Conservation (phyloP, 2,329 filamentous ascomycete genomes). For the Lizonia empirigonia region DNA sequence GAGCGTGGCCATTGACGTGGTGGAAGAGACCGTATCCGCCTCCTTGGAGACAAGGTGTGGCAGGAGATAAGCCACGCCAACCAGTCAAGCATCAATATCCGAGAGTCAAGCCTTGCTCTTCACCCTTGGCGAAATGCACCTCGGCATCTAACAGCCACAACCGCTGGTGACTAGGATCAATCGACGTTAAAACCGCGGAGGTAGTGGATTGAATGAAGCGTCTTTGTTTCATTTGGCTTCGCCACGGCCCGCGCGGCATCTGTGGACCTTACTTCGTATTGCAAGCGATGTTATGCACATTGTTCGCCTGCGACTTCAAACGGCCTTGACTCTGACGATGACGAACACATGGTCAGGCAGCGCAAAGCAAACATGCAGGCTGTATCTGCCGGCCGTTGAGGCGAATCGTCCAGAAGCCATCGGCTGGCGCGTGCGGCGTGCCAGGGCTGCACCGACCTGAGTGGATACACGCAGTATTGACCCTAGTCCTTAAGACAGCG, state of each 20-base stretch:
- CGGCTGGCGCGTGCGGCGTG: not conserved
- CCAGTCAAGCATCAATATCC: constrained; percentile 32
- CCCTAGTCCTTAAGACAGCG: constrained; percentile 3
- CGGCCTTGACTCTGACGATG: not conserved
- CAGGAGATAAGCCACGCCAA: constrained; percentile 21
- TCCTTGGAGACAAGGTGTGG: constrained; percentile 16
- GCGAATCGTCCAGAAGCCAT: not conserved
- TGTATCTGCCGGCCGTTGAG: not conserved
- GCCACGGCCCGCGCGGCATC: constrained; percentile 10
- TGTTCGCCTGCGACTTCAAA: not conserved
- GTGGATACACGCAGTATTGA: not conserved
- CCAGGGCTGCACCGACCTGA: not conserved
- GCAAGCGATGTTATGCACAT: not conserved
- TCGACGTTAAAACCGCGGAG: not conserved
- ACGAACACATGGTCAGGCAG: not conserved
- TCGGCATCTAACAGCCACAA: constrained; percentile 28
- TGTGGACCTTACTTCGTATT: constrained; percentile 3
- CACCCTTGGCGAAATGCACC: constrained; percentile 33
- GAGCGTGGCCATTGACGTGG: constrained; percentile 8
- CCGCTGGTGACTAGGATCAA: constrained; percentile 21
- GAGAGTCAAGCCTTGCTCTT: constrained; percentile 32
- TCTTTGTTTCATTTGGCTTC: constrained; percentile 8
- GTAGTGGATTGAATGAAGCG: constrained; percentile 12
- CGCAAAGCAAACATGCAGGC: not conserved
- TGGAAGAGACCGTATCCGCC: constrained; percentile 3